These are phyloP conservation scores for Sedum album DNA, from an alignment of 164 flowering plant genomes.

Conservation along the genomic window DNA sequence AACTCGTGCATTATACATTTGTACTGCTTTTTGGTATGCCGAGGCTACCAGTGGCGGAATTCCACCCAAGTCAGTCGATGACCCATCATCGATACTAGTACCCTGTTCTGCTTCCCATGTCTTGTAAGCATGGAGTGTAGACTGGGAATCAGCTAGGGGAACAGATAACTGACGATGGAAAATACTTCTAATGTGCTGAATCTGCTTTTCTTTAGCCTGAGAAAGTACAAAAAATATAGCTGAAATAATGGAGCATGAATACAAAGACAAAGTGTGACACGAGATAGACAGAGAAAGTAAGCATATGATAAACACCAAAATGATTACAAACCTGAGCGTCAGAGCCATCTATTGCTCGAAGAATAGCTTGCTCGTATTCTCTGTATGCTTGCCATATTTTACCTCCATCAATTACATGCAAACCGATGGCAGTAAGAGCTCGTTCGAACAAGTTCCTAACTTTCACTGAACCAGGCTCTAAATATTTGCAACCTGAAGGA, in stretches of 20 bases:
- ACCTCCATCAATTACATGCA: constrained; percentile 74
- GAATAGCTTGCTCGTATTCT: constrained; percentile 71
- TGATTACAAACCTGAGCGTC: constrained; percentile 44
- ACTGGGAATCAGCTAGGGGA: constrained; percentile 39
- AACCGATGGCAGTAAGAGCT: constrained; percentile 79
- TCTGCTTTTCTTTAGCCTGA: constrained; percentile 70
- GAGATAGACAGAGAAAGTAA: too few relatives aligned
- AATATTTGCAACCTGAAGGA: constrained; percentile 38
- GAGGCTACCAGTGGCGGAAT: constrained; percentile 51
- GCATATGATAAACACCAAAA: not conserved
- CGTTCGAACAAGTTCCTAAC: constrained; percentile 80
- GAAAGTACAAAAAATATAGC: not conserved
- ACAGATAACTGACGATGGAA: constrained; percentile 84
- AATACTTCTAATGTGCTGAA: constrained; percentile 58
- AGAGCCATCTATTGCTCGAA: constrained; percentile 34
- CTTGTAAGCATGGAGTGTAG: constrained; percentile 60
- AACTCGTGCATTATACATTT: constrained; percentile 59
- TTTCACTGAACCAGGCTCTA: constrained; percentile 54
- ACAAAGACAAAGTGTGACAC: not conserved
- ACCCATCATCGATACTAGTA: constrained; percentile 23
- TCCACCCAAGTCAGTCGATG: constrained; percentile 42
- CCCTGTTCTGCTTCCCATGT: constrained; percentile 78
- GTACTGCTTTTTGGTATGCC: constrained; percentile 62
- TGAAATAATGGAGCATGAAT: not conserved
- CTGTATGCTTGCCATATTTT: constrained; percentile 82